Evolutionary conservation across 106 monocot genomes (phyloP).

Genomic region (Chionographis japonica): DNA sequence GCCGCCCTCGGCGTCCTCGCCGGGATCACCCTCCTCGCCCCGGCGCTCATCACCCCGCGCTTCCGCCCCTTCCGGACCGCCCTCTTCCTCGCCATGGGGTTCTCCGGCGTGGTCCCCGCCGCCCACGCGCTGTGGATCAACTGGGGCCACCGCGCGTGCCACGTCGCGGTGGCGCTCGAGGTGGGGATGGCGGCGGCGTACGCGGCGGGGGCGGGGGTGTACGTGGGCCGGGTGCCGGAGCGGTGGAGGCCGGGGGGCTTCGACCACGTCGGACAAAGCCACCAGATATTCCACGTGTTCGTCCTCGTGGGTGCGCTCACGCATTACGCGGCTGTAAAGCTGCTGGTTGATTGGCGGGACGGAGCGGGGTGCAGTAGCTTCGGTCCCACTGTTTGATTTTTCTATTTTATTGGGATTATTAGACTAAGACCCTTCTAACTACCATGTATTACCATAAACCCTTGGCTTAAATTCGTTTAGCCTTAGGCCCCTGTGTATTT

Average conservation of each 20-base stretch:
- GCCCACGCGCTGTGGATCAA: constrained; percentile 52
- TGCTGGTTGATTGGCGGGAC: constrained; percentile 66
- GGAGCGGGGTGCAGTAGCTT: not conserved
- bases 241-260: constrained; percentile 77
- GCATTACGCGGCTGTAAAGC: constrained; percentile 51
- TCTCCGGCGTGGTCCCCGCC: constrained; percentile 74
- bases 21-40: constrained; percentile 46
- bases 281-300: constrained; percentile 93
- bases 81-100: constrained; percentile 89
- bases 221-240: constrained; percentile 74
- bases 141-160: constrained; percentile 54
- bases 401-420: too few species aligned
- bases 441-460: too few species aligned
- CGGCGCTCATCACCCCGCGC: constrained; percentile 48
- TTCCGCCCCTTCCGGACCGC: constrained; percentile 68
- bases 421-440: too few species aligned
- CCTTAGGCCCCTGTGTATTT: too few species aligned
- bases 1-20: constrained; percentile 44
- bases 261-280: constrained; percentile 84
- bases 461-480: too few species aligned
- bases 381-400: too few species aligned
- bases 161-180: constrained; percentile 61
- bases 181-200: constrained; percentile 60
- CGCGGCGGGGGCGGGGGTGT: constrained; percentile 55
- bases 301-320: constrained; percentile 73